Percentiles rank a stretch among this genome's conserved stretches.
Conservation (phyloP, 2,329 filamentous ascomycete species). For the Fusarium neocosmosporiellum region DNA sequence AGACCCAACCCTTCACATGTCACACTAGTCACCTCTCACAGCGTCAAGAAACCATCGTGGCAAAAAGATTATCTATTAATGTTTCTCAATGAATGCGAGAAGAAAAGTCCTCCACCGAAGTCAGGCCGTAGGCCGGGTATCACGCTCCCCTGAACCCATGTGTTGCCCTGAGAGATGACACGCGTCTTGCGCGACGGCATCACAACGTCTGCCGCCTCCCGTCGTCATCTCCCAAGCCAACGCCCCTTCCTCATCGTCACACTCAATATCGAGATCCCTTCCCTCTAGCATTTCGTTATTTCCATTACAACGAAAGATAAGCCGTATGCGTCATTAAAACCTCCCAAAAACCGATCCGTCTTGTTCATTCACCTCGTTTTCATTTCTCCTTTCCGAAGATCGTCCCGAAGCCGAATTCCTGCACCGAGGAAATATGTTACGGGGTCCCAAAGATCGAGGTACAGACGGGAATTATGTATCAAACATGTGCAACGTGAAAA, state of each 20-base stretch:
- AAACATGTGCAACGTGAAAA: slow-evolving; percentile 53
- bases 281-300: slow-evolving; percentile 45
- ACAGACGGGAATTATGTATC: slow-evolving; percentile 56
- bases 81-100: slow-evolving; percentile 47
- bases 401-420: slow-evolving; percentile 33
- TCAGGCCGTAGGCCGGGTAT: slow-evolving; percentile 41
- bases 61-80: slow-evolving; percentile 47
- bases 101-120: slow-evolving; percentile 39
- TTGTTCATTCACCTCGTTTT: slow-evolving; percentile 45
- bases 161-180: slow-evolving; percentile 23
- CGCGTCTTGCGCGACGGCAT: slow-evolving; percentile 7
- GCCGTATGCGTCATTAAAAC: slow-evolving; percentile 49
- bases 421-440: slow-evolving; percentile 40
- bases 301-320: slow-evolving; percentile 51
- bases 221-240: slow-evolving; percentile 19
- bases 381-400: slow-evolving; percentile 45
- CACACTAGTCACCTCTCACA: not conserved
- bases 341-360: slow-evolving; percentile 45
- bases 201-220: slow-evolving; percentile 22
- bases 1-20: not conserved
- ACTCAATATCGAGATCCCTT: slow-evolving; percentile 36
- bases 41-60: not conserved
- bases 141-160: slow-evolving; percentile 36
- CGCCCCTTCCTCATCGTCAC: slow-evolving; percentile 21
- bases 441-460: slow-evolving; percentile 44